Evolutionary conservation across 1,139 yeast genomes (phyloP).

Genomic region (Hemisphaericaspora lyxosophila): DNA sequence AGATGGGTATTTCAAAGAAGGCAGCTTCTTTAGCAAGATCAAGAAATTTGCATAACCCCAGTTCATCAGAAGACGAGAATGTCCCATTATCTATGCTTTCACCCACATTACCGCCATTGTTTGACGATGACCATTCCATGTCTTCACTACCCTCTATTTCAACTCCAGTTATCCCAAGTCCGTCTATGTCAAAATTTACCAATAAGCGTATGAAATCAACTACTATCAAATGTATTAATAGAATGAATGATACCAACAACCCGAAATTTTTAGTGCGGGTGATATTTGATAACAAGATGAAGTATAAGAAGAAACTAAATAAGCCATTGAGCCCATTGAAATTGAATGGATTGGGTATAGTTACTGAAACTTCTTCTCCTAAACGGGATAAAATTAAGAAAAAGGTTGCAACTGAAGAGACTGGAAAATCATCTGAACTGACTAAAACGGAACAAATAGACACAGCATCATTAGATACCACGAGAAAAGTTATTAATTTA

Average conservation of each 20-base stretch:
- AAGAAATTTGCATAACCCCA: background rate
- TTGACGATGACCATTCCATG: constrained; percentile 14
- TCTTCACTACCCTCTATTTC: background rate
- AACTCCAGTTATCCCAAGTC: background rate
- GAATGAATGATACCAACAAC: constrained; percentile 20
- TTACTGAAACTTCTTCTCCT: constrained; percentile 3
- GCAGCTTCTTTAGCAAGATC: background rate
- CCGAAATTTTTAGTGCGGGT: constrained; percentile 36
- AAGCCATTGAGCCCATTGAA: constrained; percentile 9
- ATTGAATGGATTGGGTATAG: constrained; percentile 27
- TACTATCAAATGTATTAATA: constrained; percentile 35
- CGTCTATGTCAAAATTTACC: constrained; percentile 6
- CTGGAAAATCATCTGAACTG: constrained; percentile 1
- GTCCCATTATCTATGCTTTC: constrained; percentile 34
- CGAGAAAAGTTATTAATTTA: background rate
- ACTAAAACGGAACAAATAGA: background rate
- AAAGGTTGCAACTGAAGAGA: background rate
- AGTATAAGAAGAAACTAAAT: constrained; percentile 15
- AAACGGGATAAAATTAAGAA: constrained; percentile 4
- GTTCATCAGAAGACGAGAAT: constrained; percentile 9
- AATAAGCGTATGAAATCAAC: constrained; percentile 10
- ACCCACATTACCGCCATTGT: constrained; percentile 37
- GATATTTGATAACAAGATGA: constrained; percentile 20
- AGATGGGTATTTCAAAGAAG: background rate
- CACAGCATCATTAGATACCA: background rate